Percentiles rank a stretch among this genome's conserved stretches.
phyloP scores from a whole-genome alignment of 1,139 yeast species.

The Nakaseomyces kungkrabaensis region DNA sequence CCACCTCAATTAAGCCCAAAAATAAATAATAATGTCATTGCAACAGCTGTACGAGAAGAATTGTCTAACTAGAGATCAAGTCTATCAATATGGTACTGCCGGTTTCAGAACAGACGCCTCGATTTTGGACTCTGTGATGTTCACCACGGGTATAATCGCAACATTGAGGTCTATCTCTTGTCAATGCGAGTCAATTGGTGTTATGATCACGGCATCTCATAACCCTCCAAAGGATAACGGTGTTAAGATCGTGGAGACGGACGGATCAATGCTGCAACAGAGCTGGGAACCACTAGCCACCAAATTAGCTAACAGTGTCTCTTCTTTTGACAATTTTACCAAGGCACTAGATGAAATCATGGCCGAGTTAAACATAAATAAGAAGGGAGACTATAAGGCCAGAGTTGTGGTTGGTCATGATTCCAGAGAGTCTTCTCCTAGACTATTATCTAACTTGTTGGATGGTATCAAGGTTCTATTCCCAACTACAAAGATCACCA shows the following conservation, averaged over 20 bases:
- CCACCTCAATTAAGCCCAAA: neutral
- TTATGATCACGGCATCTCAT: constrained; percentile 96
- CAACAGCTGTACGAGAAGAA: constrained; percentile 3
- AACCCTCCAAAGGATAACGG: constrained; percentile 95
- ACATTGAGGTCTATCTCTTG: constrained; percentile 59
- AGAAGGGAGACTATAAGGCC: constrained; percentile 21
- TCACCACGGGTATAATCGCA: constrained; percentile 76
- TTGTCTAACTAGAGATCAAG: constrained; percentile 32
- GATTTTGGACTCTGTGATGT: constrained; percentile 71
- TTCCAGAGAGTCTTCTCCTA: constrained; percentile 70
- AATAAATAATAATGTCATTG: neutral
- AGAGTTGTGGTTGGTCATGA: constrained; percentile 53
- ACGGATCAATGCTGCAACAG: constrained; percentile 83
- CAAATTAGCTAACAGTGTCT: constrained; percentile 56
- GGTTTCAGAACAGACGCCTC: constrained; percentile 81
- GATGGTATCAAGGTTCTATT: constrained; percentile 51
- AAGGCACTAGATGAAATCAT: constrained; percentile 31
- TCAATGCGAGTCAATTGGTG: constrained; percentile 52
- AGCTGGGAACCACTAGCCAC: constrained; percentile 84
- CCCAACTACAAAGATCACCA: constrained; percentile 33
- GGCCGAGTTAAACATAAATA: constrained; percentile 34
- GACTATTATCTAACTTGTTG: constrained; percentile 50
- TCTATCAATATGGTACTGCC: constrained; percentile 82
- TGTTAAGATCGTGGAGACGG: constrained; percentile 89
- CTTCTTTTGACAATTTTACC: constrained; percentile 17